phyloP scores from a whole-genome alignment of 2,329 filamentous ascomycete genomes.

The Fusarium cyanostomum region DNA sequence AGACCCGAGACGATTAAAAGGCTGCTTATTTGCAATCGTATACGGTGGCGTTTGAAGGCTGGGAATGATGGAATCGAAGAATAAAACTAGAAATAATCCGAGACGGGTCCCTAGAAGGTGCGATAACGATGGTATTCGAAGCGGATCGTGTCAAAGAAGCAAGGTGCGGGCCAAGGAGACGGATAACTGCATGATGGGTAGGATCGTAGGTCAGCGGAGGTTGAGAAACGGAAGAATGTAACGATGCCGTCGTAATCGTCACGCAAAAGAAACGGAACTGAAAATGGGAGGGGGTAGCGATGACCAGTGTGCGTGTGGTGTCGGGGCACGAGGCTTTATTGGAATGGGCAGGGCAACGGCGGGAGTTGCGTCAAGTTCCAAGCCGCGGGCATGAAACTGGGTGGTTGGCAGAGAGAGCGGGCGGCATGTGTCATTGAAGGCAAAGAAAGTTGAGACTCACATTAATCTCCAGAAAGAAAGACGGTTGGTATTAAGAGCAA shows the following conservation, averaged over 20 bases:
- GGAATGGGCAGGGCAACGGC: conserved; percentile 11
- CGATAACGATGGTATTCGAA: conserved; percentile 37
- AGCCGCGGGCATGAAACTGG: conserved; percentile 26
- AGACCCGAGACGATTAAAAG: conserved; percentile 8
- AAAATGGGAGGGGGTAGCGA: conserved; percentile 10
- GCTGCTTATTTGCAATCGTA: conserved; percentile 32
- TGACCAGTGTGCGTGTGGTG: conserved; percentile 15
- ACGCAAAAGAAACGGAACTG: conserved; percentile 9
- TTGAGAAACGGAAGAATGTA: conserved; percentile 19
- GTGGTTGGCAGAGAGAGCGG: conserved; percentile 45
- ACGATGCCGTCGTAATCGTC: conserved; percentile 26
- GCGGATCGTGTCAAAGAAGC: conserved; percentile 38
- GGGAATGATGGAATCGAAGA: conserved; percentile 19
- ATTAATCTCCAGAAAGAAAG: conserved; percentile 47
- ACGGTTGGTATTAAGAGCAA: conserved; percentile 40
- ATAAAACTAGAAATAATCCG: conserved; percentile 31
- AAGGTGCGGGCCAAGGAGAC: conserved; percentile 35
- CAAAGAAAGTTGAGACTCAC: conserved; percentile 48
- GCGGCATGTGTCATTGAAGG: conserved; percentile 44
- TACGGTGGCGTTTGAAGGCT: conserved; percentile 13
- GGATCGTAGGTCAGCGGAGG: conserved; percentile 34
- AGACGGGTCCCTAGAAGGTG: conserved; percentile 28
- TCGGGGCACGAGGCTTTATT: conserved; percentile 34
- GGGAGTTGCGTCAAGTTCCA: conserved; percentile 16
- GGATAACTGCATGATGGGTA: conserved; percentile 44